Conservation (phyloP, 768 basidiomycete species). For the Xanthoconium purpureum region DNA sequence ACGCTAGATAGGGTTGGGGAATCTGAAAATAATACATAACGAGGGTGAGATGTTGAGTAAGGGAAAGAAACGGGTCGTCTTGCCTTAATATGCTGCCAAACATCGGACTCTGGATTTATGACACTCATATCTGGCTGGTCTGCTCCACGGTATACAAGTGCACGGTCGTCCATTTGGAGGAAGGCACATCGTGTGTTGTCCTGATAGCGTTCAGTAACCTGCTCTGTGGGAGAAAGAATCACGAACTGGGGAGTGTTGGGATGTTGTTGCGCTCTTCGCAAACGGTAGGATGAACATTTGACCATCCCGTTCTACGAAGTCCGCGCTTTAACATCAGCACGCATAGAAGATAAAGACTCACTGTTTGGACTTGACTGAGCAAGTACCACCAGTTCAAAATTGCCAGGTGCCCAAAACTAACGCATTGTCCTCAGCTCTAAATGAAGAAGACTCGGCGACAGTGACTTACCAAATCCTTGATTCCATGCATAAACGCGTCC, state of each 20-base stretch:
- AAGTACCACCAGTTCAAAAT: constrained; percentile 82
- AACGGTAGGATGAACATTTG: constrained; percentile 88
- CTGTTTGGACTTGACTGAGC: constrained; percentile 53
- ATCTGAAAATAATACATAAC: constrained; percentile 49
- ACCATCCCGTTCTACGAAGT: constrained; percentile 49
- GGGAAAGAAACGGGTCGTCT: constrained; percentile 3
- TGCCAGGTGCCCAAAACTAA: constrained; percentile 93
- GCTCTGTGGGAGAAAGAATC: neutral
- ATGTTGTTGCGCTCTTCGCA: constrained; percentile 90
- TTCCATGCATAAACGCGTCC: constrained; percentile 83
- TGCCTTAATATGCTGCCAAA: constrained; percentile 96
- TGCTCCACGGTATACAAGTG: constrained; percentile 89
- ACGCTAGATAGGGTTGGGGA: constrained; percentile 81
- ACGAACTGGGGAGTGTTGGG: constrained; percentile 85
- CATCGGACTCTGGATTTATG: constrained; percentile 96
- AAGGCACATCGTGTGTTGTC: constrained; percentile 96
- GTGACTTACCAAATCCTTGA: constrained; percentile 61
- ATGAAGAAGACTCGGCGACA: neutral
- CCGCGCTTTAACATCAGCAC: neutral
- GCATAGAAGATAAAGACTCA: constrained; percentile 28
- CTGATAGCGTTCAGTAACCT: constrained; percentile 38
- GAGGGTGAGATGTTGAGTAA: neutral
- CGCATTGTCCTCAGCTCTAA: constrained; percentile 1
- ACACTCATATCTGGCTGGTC: constrained; percentile 98
- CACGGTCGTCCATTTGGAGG: constrained; percentile 92